Conservation (phyloP, 306 rosid species). For the Vigna hirtella region DNA sequence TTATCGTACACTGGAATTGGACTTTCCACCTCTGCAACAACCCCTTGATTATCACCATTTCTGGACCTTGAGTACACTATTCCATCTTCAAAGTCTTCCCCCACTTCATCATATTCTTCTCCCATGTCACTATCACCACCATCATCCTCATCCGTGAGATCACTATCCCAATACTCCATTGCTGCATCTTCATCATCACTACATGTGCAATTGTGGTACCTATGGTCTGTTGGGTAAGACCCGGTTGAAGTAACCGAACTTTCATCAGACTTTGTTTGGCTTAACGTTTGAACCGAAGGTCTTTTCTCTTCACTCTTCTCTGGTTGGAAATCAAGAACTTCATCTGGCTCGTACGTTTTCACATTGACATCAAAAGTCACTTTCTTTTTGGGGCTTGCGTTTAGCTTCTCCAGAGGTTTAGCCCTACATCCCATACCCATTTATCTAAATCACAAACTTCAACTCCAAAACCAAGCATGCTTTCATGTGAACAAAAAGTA, state of each 20-base stretch:
- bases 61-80: constrained; percentile 31
- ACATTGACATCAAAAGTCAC: constrained; percentile 78
- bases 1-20: constrained; percentile 26
- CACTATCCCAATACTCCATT: constrained; percentile 54
- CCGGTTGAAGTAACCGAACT: constrained; percentile 51
- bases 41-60: constrained; percentile 40
- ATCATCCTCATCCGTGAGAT: constrained; percentile 56
- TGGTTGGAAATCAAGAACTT: constrained; percentile 41
- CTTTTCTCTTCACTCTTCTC: constrained; percentile 49
- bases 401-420: constrained; percentile 53
- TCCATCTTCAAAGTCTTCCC: constrained; percentile 48
- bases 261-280: constrained; percentile 60
- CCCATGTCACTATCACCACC: constrained; percentile 54
- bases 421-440: constrained; percentile 49
- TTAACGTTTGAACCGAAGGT: constrained; percentile 35
- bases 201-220: constrained; percentile 73
- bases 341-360: constrained; percentile 68
- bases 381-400: constrained; percentile 58
- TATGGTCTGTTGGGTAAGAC: constrained; percentile 61
- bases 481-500: background rate
- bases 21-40: constrained; percentile 55
- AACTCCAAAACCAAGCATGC: constrained; percentile 22
- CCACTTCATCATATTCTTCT: constrained; percentile 43
- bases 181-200: constrained; percentile 71
- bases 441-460: constrained; percentile 2